Evolutionary conservation across 2,329 filamentous ascomycete genomes (phyloP), one percentile per base, ranked within the genome.

Genomic region (Cladosporium sp.): DNA sequence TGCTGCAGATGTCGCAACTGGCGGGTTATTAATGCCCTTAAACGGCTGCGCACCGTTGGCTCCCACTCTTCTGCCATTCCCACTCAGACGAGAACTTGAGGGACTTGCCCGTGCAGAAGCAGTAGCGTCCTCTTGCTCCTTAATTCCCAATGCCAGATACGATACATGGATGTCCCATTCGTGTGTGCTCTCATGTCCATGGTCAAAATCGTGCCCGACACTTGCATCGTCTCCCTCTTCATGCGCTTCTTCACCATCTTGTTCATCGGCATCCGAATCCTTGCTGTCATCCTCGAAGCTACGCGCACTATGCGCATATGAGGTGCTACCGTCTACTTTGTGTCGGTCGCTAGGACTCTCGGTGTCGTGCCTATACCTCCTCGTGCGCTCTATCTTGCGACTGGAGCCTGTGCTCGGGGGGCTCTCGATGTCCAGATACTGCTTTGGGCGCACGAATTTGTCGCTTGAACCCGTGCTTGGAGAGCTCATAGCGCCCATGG

Each of bases 351-450:
- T 35, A 10, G 61, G 61, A 16, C 61, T 63, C 26, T 63, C 61
- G 4, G 50, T 53, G 26, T 63, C 61, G 28, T 56, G 50, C n/a
- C 35, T 26, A 16, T 63, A 63, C 16, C 50, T 55, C 26, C 46
- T 63, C 35, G 33, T 23, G 31, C 61, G 49, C 50, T 28, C 50
- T 18, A 63, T 5, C 1, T 63, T 37, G 50, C 61, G 61, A 33
- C 61, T 63, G 16, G 61, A 63, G 37, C 61, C 50, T 26, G 61
- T 63, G 50, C 61, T 63, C 10, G 50, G 61, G 18, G 61, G 50
- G 35, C 61, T 63, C 23, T 63, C 61, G 7, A 37, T 33, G 50
- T 63, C 50, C 35, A 55, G 61, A 23, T 63, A 63, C n/a, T 63
- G 61, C 35, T 63, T 63, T 18, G 61, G 61, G 5, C 61, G 61